Percentiles rank a stretch among this genome's conserved stretches.
These are phyloP conservation scores for Trypanosoma vivax DNA, from an alignment of 208 protist species.

Conservation along the genomic window DNA sequence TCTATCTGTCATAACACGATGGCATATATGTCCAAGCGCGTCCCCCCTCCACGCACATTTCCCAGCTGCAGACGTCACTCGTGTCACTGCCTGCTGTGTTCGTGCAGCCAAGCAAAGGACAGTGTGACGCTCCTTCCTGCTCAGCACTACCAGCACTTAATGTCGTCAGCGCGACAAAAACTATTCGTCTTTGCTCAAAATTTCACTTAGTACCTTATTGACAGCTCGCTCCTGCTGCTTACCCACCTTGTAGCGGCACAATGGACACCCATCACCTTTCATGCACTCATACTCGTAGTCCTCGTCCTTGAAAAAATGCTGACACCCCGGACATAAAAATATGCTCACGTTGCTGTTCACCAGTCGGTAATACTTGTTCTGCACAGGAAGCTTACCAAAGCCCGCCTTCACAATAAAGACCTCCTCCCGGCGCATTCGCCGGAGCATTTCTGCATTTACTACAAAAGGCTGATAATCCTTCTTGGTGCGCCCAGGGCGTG, in stretches of 20 bases:
- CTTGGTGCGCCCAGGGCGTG: constrained; percentile 55
- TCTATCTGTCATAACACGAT: too few relatives aligned
- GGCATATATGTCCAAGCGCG: too few relatives aligned
- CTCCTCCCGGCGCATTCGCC: constrained; percentile 78
- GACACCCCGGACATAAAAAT: constrained; percentile 82
- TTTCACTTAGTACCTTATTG: constrained; percentile 43
- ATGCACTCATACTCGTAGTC: constrained; percentile 90
- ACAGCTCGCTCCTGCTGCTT: constrained; percentile 46
- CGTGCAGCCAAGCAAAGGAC: too few relatives aligned
- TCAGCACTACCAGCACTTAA: too few relatives aligned
- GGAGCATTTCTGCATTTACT: constrained; percentile 68
- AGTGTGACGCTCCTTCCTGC: too few relatives aligned
- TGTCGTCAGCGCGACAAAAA: too few relatives aligned
- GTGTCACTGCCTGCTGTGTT: too few relatives aligned
- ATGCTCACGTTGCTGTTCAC: constrained; percentile 76
- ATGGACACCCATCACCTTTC: constrained; percentile 81
- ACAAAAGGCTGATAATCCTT: constrained; percentile 81
- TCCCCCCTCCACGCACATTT: too few relatives aligned
- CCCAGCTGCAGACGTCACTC: too few relatives aligned
- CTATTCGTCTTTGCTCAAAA: constrained; percentile 11
- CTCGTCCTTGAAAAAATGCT: constrained; percentile 90
- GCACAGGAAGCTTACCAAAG: constrained; percentile 55
- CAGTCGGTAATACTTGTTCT: constrained; percentile 87
- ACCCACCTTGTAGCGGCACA: constrained; percentile 80
- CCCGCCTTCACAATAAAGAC: constrained; percentile 78